A percentile compares a stretch with the other conserved stretches of the same genome.
Conservation (phyloP, 768 basidiomycete species). For the Artomyces pyxidatus region DNA sequence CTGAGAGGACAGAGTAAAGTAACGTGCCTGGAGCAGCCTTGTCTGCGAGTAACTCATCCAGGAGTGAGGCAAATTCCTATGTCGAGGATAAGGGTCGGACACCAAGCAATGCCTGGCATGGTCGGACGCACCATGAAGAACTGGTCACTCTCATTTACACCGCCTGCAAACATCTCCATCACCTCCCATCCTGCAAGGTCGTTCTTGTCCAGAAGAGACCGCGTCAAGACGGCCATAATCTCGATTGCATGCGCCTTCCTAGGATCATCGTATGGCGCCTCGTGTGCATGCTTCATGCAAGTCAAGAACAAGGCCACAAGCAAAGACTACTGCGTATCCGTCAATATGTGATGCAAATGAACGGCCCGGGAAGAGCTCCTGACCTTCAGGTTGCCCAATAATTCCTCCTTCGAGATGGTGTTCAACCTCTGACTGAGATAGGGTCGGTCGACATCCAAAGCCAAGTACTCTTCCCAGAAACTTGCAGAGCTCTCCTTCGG, state of each 20-base stretch:
- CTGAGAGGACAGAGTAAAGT: neutral
- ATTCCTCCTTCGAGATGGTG: slow-evolving; percentile 39
- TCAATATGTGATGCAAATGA: slow-evolving; percentile 8
- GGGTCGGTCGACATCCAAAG: slow-evolving; percentile 41
- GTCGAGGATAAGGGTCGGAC: neutral
- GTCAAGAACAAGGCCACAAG: slow-evolving; percentile 38
- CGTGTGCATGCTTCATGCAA: slow-evolving; percentile 35
- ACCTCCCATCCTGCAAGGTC: slow-evolving; percentile 60
- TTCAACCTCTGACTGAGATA: slow-evolving; percentile 35
- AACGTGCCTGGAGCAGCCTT: slow-evolving; percentile 35
- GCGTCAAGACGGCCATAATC: slow-evolving; percentile 39
- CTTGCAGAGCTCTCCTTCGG: slow-evolving; percentile 35
- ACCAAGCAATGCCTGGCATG: neutral
- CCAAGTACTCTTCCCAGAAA: slow-evolving; percentile 48
- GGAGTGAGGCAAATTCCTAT: slow-evolving; percentile 42
- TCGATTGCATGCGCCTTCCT: slow-evolving; percentile 39
- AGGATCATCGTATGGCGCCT: slow-evolving; percentile 25
- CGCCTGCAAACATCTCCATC: slow-evolving; percentile 62
- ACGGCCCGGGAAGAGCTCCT: slow-evolving; percentile 2
- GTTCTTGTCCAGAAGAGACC: slow-evolving; percentile 43
- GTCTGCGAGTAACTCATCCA: slow-evolving; percentile 41
- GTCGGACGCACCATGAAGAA: slow-evolving; percentile 42
- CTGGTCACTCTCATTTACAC: slow-evolving; percentile 46
- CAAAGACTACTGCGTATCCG: slow-evolving; percentile 37
- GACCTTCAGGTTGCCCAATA: slow-evolving; percentile 45